Evolutionary conservation across 176 grass and related monocot genomes (phyloP).

Genomic region (Triticum dicoccoides): DNA sequence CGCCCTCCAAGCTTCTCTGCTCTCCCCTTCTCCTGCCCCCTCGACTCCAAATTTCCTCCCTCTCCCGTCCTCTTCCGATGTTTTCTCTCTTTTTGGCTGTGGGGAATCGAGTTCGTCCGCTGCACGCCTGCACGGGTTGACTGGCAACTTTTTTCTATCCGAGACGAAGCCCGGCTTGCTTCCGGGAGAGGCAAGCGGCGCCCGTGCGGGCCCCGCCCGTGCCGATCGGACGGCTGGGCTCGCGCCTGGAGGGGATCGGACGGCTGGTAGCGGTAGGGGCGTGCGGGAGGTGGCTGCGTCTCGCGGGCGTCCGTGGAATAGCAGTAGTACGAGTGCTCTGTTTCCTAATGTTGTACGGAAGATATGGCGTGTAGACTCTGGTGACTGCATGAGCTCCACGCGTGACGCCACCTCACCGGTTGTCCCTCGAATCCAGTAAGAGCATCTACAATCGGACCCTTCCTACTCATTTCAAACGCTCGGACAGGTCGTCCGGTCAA

Average conservation of each 20-base stretch:
- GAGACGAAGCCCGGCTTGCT: not conserved
- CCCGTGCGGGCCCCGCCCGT: not conserved
- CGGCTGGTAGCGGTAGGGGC: not conserved
- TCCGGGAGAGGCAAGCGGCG: not conserved
- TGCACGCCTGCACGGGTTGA: not conserved
- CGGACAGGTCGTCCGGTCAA: too few species aligned
- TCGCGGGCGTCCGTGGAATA: not conserved
- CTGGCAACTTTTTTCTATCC: not conserved
- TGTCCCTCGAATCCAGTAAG: too few species aligned
- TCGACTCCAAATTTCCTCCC: too few species aligned
- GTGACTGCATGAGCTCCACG: too few species aligned
- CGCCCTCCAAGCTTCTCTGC: not conserved
- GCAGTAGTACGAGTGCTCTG: not conserved
- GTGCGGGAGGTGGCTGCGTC: not conserved
- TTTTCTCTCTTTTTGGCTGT: not conserved
- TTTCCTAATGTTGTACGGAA: not conserved
- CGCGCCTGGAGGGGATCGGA: not conserved
- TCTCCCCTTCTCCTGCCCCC: too few species aligned
- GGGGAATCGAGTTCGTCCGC: not conserved
- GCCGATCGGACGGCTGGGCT: not conserved
- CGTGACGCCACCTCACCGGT: too few species aligned
- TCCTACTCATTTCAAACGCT: too few species aligned
- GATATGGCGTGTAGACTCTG: not conserved
- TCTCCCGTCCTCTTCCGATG: too few species aligned
- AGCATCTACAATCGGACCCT: too few species aligned